Evolutionary conservation across 164 flowering plant genomes (phyloP).

Genomic region (Kalanchoe fedtschenkoi): DNA sequence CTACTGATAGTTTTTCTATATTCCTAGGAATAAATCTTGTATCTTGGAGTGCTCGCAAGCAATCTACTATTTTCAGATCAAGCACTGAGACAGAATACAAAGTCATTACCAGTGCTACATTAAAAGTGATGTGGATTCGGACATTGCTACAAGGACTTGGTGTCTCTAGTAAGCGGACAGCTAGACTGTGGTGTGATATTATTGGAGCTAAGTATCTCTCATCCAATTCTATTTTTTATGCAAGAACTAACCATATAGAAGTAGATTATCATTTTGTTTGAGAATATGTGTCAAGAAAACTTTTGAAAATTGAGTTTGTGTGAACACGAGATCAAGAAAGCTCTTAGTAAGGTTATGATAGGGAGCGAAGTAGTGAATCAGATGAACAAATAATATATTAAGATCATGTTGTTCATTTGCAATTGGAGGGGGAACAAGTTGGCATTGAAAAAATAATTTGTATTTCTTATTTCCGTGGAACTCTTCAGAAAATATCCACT

Average conservation of each 20-base stretch:
- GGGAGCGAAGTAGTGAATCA: too few species aligned
- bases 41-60: neutral
- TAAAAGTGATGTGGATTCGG: neutral
- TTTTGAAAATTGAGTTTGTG: neutral
- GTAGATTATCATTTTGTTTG: conserved; percentile 5
- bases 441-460: too few species aligned
- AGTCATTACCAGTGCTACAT: neutral
- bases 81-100: conserved; percentile 2
- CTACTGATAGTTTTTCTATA: neutral
- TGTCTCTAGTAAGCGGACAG: neutral
- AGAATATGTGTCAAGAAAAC: neutral
- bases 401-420: too few species aligned
- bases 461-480: too few species aligned
- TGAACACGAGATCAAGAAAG: too few species aligned
- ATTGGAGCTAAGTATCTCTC: neutral
- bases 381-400: too few species aligned
- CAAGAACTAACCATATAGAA: neutral
- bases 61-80: neutral
- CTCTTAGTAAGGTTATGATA: too few species aligned
- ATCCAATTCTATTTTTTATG: neutral
- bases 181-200: conserved; percentile 1
- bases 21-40: neutral
- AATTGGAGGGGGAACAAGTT: too few species aligned
- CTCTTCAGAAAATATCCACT: too few species aligned
- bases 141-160: neutral